Evolutionary conservation across 1,284 basidiomycete species (phyloP), one percentile per base, ranked within the genome.

Genomic region (Takashimella koratensis): DNA sequence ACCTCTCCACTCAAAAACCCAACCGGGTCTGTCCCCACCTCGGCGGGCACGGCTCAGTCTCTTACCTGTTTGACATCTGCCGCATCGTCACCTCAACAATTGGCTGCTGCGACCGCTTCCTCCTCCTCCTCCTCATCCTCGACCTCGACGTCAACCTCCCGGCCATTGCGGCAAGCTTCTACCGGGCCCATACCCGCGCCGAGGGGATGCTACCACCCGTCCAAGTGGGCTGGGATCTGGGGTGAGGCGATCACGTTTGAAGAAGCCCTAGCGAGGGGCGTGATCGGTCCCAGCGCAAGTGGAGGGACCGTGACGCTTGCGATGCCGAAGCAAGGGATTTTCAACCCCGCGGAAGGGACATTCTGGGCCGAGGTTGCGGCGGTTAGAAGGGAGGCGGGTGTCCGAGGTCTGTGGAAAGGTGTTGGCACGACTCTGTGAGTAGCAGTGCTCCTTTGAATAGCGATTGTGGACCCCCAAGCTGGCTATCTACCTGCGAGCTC

Each of bases 401-500:
- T 86, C 2, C 78, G 82, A 48, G 90, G 90, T 0, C 75, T 95
- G 3, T 95, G 90, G 90, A 94, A 94, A 73, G 90, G 90, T 43
- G 87, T 82, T 2, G 91, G 89, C 23, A 93, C 90, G 10, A 83
- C 88, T 48, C 72, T 93, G 91, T 92, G 68, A 78, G 89, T 79
- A 3, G 13, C 43, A 5, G 40, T 26, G 20, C n/a, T n/a, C n/a
- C n/a, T n/a, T n/a, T n/a, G n/a, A n/a, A n/a, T n/a, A n/a, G n/a
- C n/a, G n/a, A n/a, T n/a, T n/a, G n/a, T n/a, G n/a, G n/a, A n/a
- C n/a, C n/a, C n/a, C n/a, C n/a, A n/a, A n/a, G n/a, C n/a, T n/a
- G n/a, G n/a, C n/a, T n/a, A n/a, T n/a, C n/a, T 54, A 23, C 16
- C 30, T 36, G 3, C 19, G 43, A 25, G 8, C 26, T 36, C 25